Percentiles rank a stretch among this genome's conserved stretches.
These are phyloP conservation scores for Aristolochia californica DNA, from an alignment of 164 flowering plant species.

Conservation along the genomic window DNA sequence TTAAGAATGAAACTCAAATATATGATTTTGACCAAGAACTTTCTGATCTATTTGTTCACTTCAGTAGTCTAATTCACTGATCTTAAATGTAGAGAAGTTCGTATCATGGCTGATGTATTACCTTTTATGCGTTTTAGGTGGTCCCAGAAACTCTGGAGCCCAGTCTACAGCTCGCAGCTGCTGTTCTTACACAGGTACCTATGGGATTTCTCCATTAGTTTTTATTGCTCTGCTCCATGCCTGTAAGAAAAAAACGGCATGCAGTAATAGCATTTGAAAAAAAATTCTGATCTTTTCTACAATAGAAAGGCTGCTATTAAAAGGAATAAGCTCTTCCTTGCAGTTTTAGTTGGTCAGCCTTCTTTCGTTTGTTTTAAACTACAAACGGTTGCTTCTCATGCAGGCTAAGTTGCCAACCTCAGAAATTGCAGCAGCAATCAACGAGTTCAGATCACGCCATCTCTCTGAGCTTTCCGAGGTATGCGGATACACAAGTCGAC, in stretches of 20 bases:
- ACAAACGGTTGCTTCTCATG: constrained; percentile 4
- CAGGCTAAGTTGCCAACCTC: constrained; percentile 91
- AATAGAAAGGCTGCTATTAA: too few species aligned
- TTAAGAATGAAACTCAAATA: not conserved
- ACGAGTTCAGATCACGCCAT: constrained; percentile 91
- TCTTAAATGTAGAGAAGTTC: not conserved
- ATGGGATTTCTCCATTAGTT: constrained; percentile 2
- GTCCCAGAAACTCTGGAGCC: constrained; percentile 99
- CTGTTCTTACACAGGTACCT: constrained; percentile 96
- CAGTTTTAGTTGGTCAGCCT: not conserved
- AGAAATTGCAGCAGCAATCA: constrained; percentile 90
- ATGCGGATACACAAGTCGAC: constrained; percentile 5
- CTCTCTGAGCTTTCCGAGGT: constrained; percentile 98
- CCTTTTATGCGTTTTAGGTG: constrained; percentile 45
- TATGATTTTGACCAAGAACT: too few species aligned
- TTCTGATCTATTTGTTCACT: too few species aligned
- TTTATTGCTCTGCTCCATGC: not conserved
- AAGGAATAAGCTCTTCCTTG: too few species aligned
- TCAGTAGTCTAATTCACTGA: too few species aligned
- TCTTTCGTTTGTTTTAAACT: not conserved
- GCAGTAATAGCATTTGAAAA: too few species aligned
- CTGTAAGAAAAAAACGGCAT: too few species aligned
- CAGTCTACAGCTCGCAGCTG: constrained; percentile 96
- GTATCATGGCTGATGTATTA: not conserved
- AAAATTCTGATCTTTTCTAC: too few species aligned